Evolutionary conservation across 768 basidiomycete genomes (phyloP), one percentile per base, ranked within the genome.

Genomic region (Neoboletus subvelutipes): DNA sequence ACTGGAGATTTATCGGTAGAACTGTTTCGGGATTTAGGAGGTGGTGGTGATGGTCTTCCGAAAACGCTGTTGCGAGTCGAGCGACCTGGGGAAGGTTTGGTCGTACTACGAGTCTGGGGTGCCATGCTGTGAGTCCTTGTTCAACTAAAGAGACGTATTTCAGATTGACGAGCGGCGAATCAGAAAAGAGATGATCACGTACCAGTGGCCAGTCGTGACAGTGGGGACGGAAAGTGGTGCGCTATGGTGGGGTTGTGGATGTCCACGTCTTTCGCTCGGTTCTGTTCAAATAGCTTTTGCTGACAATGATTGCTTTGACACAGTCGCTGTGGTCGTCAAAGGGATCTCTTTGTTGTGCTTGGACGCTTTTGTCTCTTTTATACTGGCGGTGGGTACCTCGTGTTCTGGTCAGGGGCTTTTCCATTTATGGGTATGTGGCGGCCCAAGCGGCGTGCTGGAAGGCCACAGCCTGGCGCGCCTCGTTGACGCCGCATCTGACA

Each of bases 101-200:
- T 15, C n/a, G 55, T 17, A 31, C 60, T 70, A 20, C 65, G 63
- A 0, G 69, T 69, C 45, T 58, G 64, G 39, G 69, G 70, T n/a
- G 69, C 56, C 69, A 71, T 71, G 29, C 11, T 43, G 37, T 48
- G 31, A 2, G 52, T 57, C 9, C 6, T 29, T 42, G 58, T 34
- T 52, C 24, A 18, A 37, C 40, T 56, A 9, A 33, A 17, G 0
- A 10, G 15, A 3, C 4, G 22, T 1, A 4, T 43, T 36, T 56
- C 34, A 56, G 39, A 33, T 15, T 6, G 5, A 33, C 26, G 49
- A 41, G 31, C 11, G 39, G 46, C 49, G 39, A 26, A 17, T 4
- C 22, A 20, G 17, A 26, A 29, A 5, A 20, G 39, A 47, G 15
- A 36, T 7, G 49, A 20, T 22, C 22, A 50, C 63, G 0, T 46